Conservation (phyloP, 176 grass and related monocot genomes). For the Luzula sylvatica region DNA sequence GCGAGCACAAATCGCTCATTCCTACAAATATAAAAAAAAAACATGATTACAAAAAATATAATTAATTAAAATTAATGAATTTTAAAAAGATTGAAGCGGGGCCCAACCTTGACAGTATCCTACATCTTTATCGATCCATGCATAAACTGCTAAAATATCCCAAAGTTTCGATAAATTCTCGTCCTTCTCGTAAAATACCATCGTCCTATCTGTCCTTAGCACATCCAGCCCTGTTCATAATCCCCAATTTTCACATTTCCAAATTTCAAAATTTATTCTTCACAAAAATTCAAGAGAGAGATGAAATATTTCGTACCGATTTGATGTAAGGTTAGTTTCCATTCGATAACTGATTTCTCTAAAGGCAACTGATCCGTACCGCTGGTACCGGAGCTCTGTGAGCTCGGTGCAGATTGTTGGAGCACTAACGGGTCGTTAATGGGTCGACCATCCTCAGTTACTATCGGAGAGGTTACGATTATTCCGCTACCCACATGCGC, state of each 20-base stretch:
- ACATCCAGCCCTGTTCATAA: constrained; percentile 71
- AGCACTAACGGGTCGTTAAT: constrained; percentile 93
- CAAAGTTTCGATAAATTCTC: constrained; percentile 97
- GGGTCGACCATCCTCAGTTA: constrained; percentile 76
- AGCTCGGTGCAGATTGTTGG: constrained; percentile 44
- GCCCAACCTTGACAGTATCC: constrained; percentile 94
- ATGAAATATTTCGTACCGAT: constrained; percentile 45
- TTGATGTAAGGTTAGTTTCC: constrained; percentile 97
- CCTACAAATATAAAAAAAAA: constrained; percentile 42
- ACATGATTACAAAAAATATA: constrained; percentile 9
- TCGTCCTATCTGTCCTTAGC: constrained; percentile 82
- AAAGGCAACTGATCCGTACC: constrained; percentile 16
- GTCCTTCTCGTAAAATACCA: constrained; percentile 96
- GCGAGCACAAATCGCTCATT: constrained; percentile 99
- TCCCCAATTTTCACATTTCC: constrained; percentile 3
- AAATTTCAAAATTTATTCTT: background rate
- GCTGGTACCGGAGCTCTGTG: constrained; percentile 12
- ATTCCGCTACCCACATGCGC: constrained; percentile 92
- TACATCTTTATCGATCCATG: constrained; percentile 99
- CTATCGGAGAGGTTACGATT: constrained; percentile 81
- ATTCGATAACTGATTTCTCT: constrained; percentile 83
- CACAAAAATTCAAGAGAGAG: constrained; percentile 17
- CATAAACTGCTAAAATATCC: constrained; percentile 96
- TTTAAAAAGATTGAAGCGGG: constrained; percentile 16
- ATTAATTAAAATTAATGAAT: constrained; percentile 12